These are phyloP conservation scores for Eucalyptus regnans DNA, from an alignment of 345 rosid genomes.

Conservation along the genomic window DNA sequence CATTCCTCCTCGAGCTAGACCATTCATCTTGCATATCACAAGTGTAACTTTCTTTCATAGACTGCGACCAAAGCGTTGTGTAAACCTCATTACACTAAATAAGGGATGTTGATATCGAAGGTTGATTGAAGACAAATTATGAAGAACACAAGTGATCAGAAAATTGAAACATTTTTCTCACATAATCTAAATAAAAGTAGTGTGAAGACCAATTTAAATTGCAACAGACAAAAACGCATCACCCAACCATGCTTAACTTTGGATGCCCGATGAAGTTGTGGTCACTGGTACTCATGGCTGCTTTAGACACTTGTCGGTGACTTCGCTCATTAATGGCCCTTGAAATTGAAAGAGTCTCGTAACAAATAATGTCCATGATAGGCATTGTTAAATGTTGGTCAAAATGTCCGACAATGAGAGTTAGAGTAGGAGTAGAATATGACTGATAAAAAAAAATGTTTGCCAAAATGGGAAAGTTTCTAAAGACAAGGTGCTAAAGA, in stretches of 20 bases:
- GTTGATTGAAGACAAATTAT: background rate
- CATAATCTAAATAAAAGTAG: background rate
- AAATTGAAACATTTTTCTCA: background rate
- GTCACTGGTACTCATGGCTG: background rate
- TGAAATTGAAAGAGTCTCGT: background rate
- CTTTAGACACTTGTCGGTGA: background rate
- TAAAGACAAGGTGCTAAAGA: background rate
- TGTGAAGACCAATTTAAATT: background rate
- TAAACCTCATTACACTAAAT: background rate
- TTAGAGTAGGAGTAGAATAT: fast-evolving
- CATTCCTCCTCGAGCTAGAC: background rate
- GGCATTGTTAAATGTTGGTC: background rate
- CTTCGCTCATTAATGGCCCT: background rate
- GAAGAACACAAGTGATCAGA: background rate
- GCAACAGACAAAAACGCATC: background rate
- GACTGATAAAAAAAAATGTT: background rate
- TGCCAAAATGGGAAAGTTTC: background rate
- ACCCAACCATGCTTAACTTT: background rate
- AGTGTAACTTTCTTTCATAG: background rate
- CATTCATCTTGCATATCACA: background rate
- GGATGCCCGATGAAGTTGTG: background rate
- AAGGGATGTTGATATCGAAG: background rate
- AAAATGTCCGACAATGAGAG: background rate
- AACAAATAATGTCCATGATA: background rate
- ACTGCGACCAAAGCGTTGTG: background rate